Evolutionary conservation across 2,329 filamentous ascomycete genomes (phyloP), one percentile per base, ranked within the genome.

Genomic region (Botrytis galanthina): DNA sequence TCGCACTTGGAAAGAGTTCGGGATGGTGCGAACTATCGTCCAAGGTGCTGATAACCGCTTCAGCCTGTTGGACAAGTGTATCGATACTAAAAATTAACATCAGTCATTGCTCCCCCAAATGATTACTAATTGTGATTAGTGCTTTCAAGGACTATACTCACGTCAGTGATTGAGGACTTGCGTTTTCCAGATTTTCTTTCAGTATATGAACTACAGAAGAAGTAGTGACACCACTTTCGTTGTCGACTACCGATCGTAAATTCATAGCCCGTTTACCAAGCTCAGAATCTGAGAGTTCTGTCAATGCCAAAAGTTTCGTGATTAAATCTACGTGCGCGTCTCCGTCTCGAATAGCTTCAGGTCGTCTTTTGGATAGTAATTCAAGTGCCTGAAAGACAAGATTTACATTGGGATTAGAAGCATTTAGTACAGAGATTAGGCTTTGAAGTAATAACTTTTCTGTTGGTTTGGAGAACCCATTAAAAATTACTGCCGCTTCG

Each of bases 1-100:
- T 83, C 0, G 85, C 83, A 76, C 87, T 87, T 0, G 94, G 93
- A 54, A 96, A 84, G 7, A 95, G 81, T 18, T 86, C 84, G 74
- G 46, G 48, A 20, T 74, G 42, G 10, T 84, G 81, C 1, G 80
- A 75, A 0, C 81, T 77, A 1, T 81, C 78, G 1, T 78, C 74
- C 0, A 82, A 83, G 2, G 80, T 79, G 26, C 81, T 79, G 8
- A 84, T 81, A 22, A 86, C 77, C 32, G 82, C 79, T 12, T 82
- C 74, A 1, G 85, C 85, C 77, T 87, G 87, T 26, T 85, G 82
- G 1, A 87, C 83, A 60, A 91, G 79, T 0, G 87, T 90, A 29
- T 86, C 83, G 22, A 90, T 84, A 18, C 85, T 87, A 71, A 20
- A 71, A 48, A 35, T 22, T 78, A 74, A 54, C 54, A 79, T 80